Evolutionary conservation across 257 asterid species (phyloP).

Genomic region (Salvia hispanica): DNA sequence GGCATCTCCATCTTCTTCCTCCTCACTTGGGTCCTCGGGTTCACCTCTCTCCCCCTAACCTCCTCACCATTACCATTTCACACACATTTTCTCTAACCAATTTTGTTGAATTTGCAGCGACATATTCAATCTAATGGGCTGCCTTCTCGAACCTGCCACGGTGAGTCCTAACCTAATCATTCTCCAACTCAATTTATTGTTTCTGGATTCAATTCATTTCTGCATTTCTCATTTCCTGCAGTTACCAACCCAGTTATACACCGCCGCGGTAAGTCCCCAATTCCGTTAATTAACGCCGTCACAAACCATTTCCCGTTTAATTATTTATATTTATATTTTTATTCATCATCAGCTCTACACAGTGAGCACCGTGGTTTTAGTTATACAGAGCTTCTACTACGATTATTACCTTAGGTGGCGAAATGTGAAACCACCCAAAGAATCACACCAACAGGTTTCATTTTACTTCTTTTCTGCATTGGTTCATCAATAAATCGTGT

Average conservation of each 20-base stretch:
- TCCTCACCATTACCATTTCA: too few species aligned
- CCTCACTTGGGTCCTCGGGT: slow-evolving; percentile 87
- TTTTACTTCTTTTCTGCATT: not conserved
- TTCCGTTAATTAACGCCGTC: not conserved
- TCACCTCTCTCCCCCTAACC: not conserved
- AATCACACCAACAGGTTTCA: slow-evolving; percentile 47
- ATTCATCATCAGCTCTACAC: slow-evolving; percentile 65
- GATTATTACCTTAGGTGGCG: slow-evolving; percentile 52
- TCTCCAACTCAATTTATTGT: not conserved
- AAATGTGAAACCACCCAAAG: slow-evolving; percentile 34
- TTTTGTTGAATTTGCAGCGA: slow-evolving; percentile 55
- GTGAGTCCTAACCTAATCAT: slow-evolving; percentile 39
- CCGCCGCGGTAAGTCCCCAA: slow-evolving; percentile 67
- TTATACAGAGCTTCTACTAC: slow-evolving; percentile 76
- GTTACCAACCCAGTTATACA: slow-evolving; percentile 91
- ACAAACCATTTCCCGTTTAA: not conserved
- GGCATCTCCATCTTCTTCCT: slow-evolving; percentile 81
- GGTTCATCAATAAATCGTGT: not conserved
- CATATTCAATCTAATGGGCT: slow-evolving; percentile 72
- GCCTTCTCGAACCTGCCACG: slow-evolving; percentile 93
- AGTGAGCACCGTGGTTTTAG: slow-evolving; percentile 59
- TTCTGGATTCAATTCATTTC: not conserved
- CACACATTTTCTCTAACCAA: not conserved
- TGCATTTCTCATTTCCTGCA: slow-evolving; percentile 38
- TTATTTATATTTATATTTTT: not conserved